Evolutionary conservation across 2,329 filamentous ascomycete species (phyloP), one percentile per base, ranked within the genome.

Genomic region (Xylariales sp.): DNA sequence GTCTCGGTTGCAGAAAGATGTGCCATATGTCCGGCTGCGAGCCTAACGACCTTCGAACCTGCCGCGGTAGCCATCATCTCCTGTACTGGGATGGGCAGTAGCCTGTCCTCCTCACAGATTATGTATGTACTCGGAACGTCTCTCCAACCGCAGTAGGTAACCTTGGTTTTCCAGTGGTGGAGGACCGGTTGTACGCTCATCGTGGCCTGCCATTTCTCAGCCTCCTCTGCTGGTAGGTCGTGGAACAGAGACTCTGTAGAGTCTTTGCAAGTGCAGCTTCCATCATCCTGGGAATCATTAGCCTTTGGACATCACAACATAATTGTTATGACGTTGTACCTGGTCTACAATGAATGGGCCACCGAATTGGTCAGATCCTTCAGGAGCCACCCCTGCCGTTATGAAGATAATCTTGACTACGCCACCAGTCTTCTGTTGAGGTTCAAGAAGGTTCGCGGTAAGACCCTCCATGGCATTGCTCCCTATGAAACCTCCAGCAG

Each of bases 341-440:
- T 47, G 28, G n/a, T 38, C 40, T 14, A 45, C 31, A 18, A 45
- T 42, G 21, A 50, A 49, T 4, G 49, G 49, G 32, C 34, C 20
- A n/a, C 29, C 36, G n/a, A 16, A 15, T 34, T 50, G 44, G 15
- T 39, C 34, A 15, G 32, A 37, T 5, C 42, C 49, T 17, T 47
- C 42, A 2, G 43, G 37, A 3, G 38, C 29, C 8, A 54, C n/a
- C 4, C 37, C 50, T 3, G 43, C 51, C 8, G 42, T 35, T 15
- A 52, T 6, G 29, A 52, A 54, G 18, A 52, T 33, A 5, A 54
- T 42, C 35, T 48, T 44, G 12, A 13, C 40, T 13, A 55, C 48
- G 8, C 52, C 51, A 11, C 50, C 51, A 6, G 32, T 29, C 18
- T 38, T 33, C 1, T 37, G 37, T 4, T 34, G 28, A 13, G 35